phyloP scores from a whole-genome alignment of 116 monocot species.

The Posidonia oceanica region DNA sequence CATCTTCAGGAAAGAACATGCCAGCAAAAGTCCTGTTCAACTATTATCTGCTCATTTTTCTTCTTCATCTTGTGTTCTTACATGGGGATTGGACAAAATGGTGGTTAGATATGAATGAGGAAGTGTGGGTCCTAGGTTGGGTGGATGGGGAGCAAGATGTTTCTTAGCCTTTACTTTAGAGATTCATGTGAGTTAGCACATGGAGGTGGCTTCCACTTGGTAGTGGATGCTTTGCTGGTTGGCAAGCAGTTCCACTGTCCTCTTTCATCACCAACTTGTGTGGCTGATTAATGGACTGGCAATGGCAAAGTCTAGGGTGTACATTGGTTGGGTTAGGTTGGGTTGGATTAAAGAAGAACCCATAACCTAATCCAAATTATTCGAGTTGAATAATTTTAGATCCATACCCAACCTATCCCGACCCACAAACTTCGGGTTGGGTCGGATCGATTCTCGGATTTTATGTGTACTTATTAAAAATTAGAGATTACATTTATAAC shows the following conservation, averaged over 20 bases:
- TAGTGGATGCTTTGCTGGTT: background rate
- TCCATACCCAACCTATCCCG: too few species aligned
- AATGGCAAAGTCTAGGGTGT: too few species aligned
- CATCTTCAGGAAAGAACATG: constrained; percentile 5
- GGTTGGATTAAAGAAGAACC: too few species aligned
- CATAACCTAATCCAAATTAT: too few species aligned
- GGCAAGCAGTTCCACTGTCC: too few species aligned
- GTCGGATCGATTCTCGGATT: too few species aligned
- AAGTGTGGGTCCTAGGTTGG: background rate
- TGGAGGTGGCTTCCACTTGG: background rate
- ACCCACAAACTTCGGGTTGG: too few species aligned
- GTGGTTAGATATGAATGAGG: background rate
- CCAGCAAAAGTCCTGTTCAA: background rate
- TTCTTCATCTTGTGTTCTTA: background rate
- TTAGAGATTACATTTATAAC: too few species aligned
- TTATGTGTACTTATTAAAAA: too few species aligned
- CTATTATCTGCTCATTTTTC: background rate
- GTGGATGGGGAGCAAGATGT: background rate
- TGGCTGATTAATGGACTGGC: background rate
- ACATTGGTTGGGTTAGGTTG: too few species aligned
- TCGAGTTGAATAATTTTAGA: too few species aligned
- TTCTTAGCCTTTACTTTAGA: background rate
- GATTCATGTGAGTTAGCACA: constrained; percentile 6
- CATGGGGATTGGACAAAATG: background rate
- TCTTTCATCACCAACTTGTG: background rate